Conservation (phyloP, 1,284 basidiomycete genomes). For the Salmacisia buchloeana region DNA sequence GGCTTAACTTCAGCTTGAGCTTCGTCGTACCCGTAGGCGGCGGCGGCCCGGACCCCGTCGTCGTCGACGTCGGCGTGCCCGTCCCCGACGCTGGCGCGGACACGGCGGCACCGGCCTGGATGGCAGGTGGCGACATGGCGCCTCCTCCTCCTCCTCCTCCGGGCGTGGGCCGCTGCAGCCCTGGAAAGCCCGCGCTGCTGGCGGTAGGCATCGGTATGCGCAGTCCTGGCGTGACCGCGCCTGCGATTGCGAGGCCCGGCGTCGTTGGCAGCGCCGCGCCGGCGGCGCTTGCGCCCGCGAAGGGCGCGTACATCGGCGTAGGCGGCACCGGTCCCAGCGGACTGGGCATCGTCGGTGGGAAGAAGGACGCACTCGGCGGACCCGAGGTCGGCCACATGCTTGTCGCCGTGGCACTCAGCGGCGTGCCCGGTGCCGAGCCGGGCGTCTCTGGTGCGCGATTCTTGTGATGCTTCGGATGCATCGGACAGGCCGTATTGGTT, state of each 20-base stretch:
- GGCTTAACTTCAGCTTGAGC: constrained; percentile 10
- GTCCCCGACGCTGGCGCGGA: not conserved
- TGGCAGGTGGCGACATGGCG: not conserved
- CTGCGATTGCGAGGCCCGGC: not conserved
- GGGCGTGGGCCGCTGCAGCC: not conserved
- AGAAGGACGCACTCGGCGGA: not conserved
- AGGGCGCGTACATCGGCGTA: constrained; percentile 6
- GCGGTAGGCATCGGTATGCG: not conserved
- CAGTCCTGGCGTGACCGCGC: not conserved
- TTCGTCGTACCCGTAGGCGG: not conserved
- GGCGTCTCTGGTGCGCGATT: not conserved
- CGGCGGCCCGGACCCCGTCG: not conserved
- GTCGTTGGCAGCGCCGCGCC: not conserved
- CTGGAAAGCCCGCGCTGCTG: not conserved
- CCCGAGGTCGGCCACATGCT: constrained; percentile 5
- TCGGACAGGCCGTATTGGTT: constrained; percentile 48
- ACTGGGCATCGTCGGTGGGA: constrained; percentile 3
- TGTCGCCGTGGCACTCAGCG: not conserved
- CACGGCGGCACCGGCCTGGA: not conserved
- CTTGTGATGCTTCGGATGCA: constrained; percentile 1
- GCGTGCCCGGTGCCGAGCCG: not conserved
- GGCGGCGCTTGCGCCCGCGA: not conserved
- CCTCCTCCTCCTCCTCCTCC: too few relatives aligned
- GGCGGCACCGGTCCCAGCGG: not conserved
- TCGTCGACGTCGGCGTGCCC: not conserved